Evolutionary conservation across 441 rosid genomes (phyloP), one percentile per base, ranked within the genome.

Genomic region (Theobroma grandiflorum): DNA sequence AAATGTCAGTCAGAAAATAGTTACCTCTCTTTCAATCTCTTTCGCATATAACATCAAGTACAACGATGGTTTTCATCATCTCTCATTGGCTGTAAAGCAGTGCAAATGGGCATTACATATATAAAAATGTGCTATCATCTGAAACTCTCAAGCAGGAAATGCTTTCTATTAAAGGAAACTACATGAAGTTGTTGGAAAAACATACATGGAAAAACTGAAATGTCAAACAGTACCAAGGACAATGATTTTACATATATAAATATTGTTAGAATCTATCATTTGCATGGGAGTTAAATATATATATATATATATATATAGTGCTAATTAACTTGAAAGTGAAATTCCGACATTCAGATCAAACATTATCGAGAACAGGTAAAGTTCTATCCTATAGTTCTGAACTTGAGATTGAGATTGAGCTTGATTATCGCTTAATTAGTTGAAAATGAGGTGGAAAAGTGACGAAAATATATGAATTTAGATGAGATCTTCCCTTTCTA

Each of bases 361-460:
- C 22, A 64, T 35, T 37, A 37, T 16, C 6, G 64, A 59, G 37
- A 9, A 59, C 37, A 59, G 37, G 4, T 9, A 59, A 10, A 59
- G 64, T 59, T 59, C 12, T 59, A 4, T 22, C 15, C 64, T 8
- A 22, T 47, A 69, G 4, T 1, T 69, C 47, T 69, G 74, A 12
- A 69, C 38, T 33, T 45, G 22, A 47, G 59, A 18, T 71, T 35
- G 31, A 26, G 31, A 26, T 45, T 45, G 61, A 57, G 66, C 77
- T n/a, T 73, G 65, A 73, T 73, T 73, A 73, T 57, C 52, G 77
- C 52, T 37, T 53, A 72, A 72, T 72, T 33, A 72, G 76, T 55
- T 53, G 77, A 55, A 37, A 20, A 31, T 50, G 37, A 38, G 65
- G 35, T 53, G 59, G 47, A 73, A 55, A 72, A 72, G 50, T 49